phyloP scores from a whole-genome alignment of 305 asterid genomes.

The Solanum hybrid region DNA sequence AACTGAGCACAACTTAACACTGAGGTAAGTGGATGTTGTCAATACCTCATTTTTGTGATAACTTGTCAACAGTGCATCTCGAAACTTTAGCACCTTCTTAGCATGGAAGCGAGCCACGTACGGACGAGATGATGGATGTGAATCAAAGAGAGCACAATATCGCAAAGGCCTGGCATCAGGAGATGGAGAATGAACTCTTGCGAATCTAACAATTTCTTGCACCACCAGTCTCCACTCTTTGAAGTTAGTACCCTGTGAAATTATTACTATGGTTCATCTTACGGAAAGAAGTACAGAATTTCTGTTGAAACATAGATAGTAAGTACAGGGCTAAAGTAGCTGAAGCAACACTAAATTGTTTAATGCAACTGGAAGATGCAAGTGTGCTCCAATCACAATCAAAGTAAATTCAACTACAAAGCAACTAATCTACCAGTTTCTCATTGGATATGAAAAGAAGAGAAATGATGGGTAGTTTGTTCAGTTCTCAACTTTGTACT shows the following conservation, averaged over 20 bases:
- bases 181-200: conserved; percentile 47
- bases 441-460: neutral
- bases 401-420: neutral
- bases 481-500: neutral
- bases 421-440: neutral
- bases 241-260: conserved; percentile 75
- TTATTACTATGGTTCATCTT: conserved; percentile 27
- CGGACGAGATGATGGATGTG: conserved; percentile 71
- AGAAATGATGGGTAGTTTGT: neutral
- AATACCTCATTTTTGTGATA: conserved; percentile 86
- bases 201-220: conserved; percentile 77
- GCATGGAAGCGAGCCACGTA: conserved; percentile 86
- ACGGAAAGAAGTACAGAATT: neutral
- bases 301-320: neutral
- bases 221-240: conserved; percentile 94
- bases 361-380: neutral
- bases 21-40: neutral
- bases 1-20: neutral
- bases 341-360: neutral
- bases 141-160: conserved; percentile 61
- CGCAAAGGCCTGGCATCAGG: conserved; percentile 64
- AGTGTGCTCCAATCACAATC: neutral
- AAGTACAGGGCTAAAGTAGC: neutral
- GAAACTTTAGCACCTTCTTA: conserved; percentile 78
- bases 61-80: conserved; percentile 82